Evolutionary conservation across 148 eudicot species (phyloP).

Genomic region (Rhododendron griersonianum): DNA sequence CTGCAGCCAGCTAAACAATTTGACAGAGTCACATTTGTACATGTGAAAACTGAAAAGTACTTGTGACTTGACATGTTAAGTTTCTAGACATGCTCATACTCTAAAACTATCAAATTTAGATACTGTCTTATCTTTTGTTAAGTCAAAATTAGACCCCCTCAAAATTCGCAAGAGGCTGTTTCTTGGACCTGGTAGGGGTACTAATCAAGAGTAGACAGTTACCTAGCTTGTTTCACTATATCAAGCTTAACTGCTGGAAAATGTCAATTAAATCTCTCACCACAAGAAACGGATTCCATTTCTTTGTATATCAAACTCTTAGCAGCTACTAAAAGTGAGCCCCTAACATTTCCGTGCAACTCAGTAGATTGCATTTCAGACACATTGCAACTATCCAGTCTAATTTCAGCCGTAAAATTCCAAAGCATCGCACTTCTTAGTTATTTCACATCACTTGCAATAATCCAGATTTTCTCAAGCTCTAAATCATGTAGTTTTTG

Average conservation of each 20-base stretch:
- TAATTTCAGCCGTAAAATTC: background rate
- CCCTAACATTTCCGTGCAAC: background rate
- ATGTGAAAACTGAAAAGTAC: background rate
- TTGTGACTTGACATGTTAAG: background rate
- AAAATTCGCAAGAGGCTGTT: background rate
- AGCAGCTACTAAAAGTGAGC: background rate
- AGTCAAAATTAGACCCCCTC: background rate
- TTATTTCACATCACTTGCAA: background rate
- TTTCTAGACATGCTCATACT: background rate
- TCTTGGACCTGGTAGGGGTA: background rate
- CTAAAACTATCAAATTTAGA: background rate
- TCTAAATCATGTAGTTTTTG: background rate
- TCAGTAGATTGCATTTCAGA: background rate
- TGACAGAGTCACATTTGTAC: background rate
- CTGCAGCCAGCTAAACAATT: background rate
- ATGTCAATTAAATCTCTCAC: background rate
- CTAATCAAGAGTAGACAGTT: background rate
- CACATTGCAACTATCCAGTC: background rate
- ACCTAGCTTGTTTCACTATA: background rate
- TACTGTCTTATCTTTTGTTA: background rate
- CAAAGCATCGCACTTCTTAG: background rate
- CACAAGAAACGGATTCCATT: background rate
- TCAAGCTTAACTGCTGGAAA: background rate
- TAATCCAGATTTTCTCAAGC: background rate
- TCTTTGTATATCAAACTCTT: background rate